Base-by-base conservation (phyloP, 257 asterid genomes). In the Solanum okadae region DNA sequence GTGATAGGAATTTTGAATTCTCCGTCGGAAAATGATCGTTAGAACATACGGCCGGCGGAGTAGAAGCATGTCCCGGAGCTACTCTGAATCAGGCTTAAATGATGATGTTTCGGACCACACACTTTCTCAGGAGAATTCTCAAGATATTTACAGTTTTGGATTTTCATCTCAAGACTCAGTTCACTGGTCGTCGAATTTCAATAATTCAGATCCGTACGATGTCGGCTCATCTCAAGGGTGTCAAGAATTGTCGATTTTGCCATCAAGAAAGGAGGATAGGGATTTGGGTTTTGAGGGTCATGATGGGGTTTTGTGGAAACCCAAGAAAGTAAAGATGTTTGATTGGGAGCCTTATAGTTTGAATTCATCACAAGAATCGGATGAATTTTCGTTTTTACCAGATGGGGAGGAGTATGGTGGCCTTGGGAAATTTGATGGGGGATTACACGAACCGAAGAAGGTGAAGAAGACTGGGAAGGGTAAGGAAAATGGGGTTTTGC, bases 31-130 rank as follows among this genome's bases (percentile, higher is more conserved):
- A 42, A 93, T 94, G 95, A 90, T 94, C 15, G 93, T 89, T 42
- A 91, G 96, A 67, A 93, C 92, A 13, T 91, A 93, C 90, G 95
- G 96, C 68, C 92, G 96, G n/a, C 95, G 95, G 87, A 86, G 90
- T 29, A 89, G 95, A 73, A 93, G 91, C 87, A 87, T 93, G 88
- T 85, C 93, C n/a, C 81, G 93, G 70, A 91, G 94, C 84, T 89
- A 82, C 72, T 90, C 95, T 33, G 93, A 89, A 72, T 75, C 90
- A 59, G 91, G 89, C 46, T 91, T 89, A 29, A 88, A 93, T 87
- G 98, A 90, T 82, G 92, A 83, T 85, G 95, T 89, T 88, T 91
- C 92, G 65, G 94, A 90, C 29, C 82, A 73, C 29, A 4, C 29
- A 37, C 82, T 35, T 40, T 91, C 96, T 18, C 94, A 93, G 90